Percentiles rank a stretch among this genome's conserved stretches.
phyloP scores from a whole-genome alignment of 2,329 filamentous ascomycete genomes.

The Bisporella sp. region DNA sequence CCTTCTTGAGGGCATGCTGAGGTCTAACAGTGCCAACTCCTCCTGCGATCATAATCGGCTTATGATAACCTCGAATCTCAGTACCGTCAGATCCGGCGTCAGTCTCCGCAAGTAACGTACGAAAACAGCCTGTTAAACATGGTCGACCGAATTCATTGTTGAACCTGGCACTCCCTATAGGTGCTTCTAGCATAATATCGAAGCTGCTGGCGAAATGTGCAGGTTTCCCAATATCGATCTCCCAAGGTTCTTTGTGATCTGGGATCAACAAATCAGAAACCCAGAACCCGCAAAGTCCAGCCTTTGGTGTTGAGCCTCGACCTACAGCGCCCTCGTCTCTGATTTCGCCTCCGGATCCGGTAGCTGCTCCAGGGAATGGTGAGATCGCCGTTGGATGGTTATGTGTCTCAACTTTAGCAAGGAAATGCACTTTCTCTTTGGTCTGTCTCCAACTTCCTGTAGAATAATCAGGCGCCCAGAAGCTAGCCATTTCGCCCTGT shows the following conservation, averaged over 20 bases:
- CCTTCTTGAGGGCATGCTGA: conserved; percentile 81
- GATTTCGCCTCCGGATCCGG: conserved; percentile 92
- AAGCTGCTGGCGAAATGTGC: conserved; percentile 87
- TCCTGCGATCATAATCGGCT: conserved; percentile 97
- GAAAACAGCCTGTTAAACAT: conserved; percentile 82
- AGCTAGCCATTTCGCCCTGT: conserved; percentile 61
- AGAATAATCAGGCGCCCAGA: conserved; percentile 82
- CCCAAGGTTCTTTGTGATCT: conserved; percentile 77
- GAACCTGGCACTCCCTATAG: conserved; percentile 89
- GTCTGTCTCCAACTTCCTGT: conserved; percentile 84
- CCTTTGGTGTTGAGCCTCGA: conserved; percentile 85
- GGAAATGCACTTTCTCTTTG: conserved; percentile 79
- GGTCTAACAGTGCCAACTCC: conserved; percentile 89
- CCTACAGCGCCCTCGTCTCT: conserved; percentile 93
- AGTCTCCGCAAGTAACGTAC: conserved; percentile 72
- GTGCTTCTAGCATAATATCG: conserved; percentile 96
- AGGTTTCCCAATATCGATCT: conserved; percentile 82
- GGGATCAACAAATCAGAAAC: conserved; percentile 93
- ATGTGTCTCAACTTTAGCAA: conserved; percentile 95
- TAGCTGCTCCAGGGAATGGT: conserved; percentile 86
- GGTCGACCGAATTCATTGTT: conserved; percentile 98
- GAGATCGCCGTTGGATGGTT: conserved; percentile 97
- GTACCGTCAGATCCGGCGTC: conserved; percentile 47
- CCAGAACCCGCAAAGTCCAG: conserved; percentile 86
- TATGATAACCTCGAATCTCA: conserved; percentile 88